Percentiles rank a stretch among this genome's conserved stretches.
phyloP scores from a whole-genome alignment of 257 asterid genomes.

The Solanum tarijense region DNA sequence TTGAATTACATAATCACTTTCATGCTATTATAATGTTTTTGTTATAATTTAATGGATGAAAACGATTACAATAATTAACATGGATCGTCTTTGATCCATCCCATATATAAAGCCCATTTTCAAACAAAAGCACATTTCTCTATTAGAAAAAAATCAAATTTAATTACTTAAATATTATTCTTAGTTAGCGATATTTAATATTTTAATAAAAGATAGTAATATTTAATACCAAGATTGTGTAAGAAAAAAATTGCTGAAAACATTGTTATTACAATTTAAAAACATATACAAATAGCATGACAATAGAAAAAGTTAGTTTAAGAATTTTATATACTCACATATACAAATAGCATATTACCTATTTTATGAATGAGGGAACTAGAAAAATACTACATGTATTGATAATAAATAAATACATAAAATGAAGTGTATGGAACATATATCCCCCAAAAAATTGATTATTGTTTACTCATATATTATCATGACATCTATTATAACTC shows the following conservation, averaged over 20 bases:
- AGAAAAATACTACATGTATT: not conserved
- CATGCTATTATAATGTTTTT: too few relatives aligned
- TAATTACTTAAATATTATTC: not conserved
- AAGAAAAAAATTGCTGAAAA: too few relatives aligned
- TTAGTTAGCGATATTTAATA: not conserved
- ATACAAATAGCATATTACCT: not conserved
- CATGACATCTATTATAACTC: not conserved
- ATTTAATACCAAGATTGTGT: not conserved
- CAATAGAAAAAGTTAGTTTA: not conserved
- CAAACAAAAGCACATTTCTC: not conserved
- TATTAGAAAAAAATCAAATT: not conserved
- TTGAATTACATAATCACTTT: not conserved
- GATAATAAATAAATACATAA: not conserved
- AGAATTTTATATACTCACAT: not conserved
- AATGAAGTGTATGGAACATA: not conserved
- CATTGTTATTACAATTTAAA: too few relatives aligned
- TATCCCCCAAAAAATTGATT: not conserved
- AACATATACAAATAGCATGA: too few relatives aligned
- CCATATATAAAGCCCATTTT: too few relatives aligned
- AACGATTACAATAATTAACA: not conserved
- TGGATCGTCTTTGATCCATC: not conserved
- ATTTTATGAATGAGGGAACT: not conserved
- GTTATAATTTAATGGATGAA: not conserved
- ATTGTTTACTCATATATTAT: not conserved
- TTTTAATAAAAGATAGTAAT: too few relatives aligned